Evolutionary conservation across 306 rosid genomes (phyloP), one percentile per base, ranked within the genome.

Genomic region (Gleditsia sinensis): DNA sequence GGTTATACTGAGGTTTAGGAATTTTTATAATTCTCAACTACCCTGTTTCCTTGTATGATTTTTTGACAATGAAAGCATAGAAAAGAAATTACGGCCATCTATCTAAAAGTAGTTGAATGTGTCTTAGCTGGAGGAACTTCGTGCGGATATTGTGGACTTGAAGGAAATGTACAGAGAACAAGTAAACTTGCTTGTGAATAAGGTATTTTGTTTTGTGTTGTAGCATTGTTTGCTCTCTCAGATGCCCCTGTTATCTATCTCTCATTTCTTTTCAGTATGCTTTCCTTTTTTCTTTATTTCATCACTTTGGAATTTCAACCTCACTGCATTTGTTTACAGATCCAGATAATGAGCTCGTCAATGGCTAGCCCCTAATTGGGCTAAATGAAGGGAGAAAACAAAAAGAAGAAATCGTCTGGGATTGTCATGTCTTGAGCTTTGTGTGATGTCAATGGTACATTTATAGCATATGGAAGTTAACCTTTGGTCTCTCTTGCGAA

Each of bases 161-260:
- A 89, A 89, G 83, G 95, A 89, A 70, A 89, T 89, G 95, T 89
- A 89, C 80, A 83, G 92, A 71, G 95, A 89, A 73, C 95, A 89
- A 89, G 92, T 89, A 9, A 85, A 89, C 84, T 54, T 89, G 77
- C 92, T 89, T 54, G 92, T 89, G 69, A 89, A 87, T 66, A 79
- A 89, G 91, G 91, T 86, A 86, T 23, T 16, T 62, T 19, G 24
- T 36, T 83, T 25, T 5, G 45, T 60, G 10, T 34, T 3, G 13
- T 20, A 19, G 37, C 36, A 33, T 34, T 13, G 5, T 46, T 6
- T 49, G 9, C 3, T 25, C 23, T 24, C 20, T 12, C 1, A 0
- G 19, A 20, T 11, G 25, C 23, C 46, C 43, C 5, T 58, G 16
- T n/a, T 21, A 1, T 13, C 28, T 21, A 1, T 13, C 36, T 28